Evolutionary conservation across 148 eudicot genomes (phyloP).

Genomic region (Vaccinium darrowii): DNA sequence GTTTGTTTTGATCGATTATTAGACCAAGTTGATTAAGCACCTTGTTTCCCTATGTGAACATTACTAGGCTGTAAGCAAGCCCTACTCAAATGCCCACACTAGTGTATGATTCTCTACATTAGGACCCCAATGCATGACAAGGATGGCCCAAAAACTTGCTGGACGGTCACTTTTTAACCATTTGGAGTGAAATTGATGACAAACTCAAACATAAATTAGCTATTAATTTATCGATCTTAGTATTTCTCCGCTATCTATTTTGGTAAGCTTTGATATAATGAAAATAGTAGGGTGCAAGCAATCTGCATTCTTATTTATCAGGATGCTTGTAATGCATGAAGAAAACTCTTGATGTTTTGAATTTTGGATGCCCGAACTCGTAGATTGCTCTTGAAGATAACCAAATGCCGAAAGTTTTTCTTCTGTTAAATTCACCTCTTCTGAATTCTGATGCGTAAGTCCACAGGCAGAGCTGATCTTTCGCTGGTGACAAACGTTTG

Average conservation of each 20-base stretch:
- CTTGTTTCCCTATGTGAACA: background rate
- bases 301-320: background rate
- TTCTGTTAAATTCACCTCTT: background rate
- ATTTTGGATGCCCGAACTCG: background rate
- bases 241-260: background rate
- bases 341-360: background rate
- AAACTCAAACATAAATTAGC: background rate
- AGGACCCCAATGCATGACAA: background rate
- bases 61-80: background rate
- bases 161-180: background rate
- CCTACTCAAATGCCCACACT: background rate
- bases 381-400: background rate
- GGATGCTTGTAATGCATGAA: background rate
- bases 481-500: constrained; percentile 10
- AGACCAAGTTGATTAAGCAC: background rate
- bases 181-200: background rate
- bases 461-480: background rate
- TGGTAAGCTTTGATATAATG: background rate
- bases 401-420: background rate
- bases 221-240: too few relatives aligned
- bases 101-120: background rate
- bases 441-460: background rate
- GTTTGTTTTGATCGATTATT: background rate
- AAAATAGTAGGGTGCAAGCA: background rate
- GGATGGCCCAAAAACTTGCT: background rate